Percentiles rank a stretch among this genome's conserved stretches.
Conservation (phyloP, 495 filamentous ascomycete genomes). For the Podospora comata region DNA sequence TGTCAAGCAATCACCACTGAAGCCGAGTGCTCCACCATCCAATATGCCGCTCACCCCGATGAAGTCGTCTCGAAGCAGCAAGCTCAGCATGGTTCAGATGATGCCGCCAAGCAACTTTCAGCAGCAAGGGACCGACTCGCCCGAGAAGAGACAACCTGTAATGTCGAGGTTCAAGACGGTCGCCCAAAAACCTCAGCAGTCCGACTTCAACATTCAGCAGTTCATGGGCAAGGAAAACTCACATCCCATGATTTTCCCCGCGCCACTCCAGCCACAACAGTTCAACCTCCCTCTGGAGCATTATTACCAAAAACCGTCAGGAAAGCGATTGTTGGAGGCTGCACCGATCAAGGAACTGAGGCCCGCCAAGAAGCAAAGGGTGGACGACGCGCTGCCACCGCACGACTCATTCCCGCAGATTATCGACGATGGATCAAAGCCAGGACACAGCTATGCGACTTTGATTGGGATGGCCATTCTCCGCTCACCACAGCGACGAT, state of each 20-base stretch:
- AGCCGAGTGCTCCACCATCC: constrained; percentile 38
- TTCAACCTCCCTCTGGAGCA: constrained; percentile 49
- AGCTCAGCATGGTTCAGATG: constrained; percentile 62
- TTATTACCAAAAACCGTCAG: constrained; percentile 56
- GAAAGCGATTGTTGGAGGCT: constrained; percentile 72
- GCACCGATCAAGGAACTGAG: constrained; percentile 69
- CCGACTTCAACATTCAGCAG: constrained; percentile 54
- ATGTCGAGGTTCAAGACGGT: constrained; percentile 59
- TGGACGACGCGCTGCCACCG: constrained; percentile 59
- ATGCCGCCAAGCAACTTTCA: constrained; percentile 60
- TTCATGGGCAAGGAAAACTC: constrained; percentile 65
- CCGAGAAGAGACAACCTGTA: constrained; percentile 66
- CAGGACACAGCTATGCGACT: constrained; percentile 87
- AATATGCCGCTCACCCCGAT: constrained; percentile 44
- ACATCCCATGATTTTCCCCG: constrained; percentile 47
- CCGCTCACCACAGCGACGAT: constrained; percentile 72
- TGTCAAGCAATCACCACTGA: constrained; percentile 60
- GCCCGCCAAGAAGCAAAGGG: constrained; percentile 58
- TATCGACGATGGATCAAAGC: constrained; percentile 85
- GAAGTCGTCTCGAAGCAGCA: constrained; percentile 45
- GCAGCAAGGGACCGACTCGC: constrained; percentile 76
- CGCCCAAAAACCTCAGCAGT: constrained; percentile 63
- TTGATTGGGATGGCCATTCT: constrained; percentile 97
- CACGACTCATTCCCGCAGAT: constrained; percentile 75
- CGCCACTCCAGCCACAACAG: constrained; percentile 45